Percentiles rank a stretch among this genome's conserved stretches.
Conservation (phyloP, 257 asterid genomes). For the Mitragyna speciosa region DNA sequence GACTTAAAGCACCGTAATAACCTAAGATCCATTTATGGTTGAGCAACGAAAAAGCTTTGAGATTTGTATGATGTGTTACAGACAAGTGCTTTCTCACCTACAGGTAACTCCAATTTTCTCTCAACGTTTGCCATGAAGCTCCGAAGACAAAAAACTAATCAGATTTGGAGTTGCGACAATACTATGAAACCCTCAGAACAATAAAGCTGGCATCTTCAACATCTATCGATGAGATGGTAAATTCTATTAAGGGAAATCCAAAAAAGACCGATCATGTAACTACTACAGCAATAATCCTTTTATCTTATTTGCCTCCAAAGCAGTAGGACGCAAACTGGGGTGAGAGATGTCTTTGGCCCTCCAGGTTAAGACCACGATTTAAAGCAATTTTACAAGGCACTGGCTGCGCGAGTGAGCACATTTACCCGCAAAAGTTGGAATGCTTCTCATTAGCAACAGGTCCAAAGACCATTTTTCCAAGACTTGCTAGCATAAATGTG, state of each 20-base stretch:
- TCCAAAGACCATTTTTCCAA: neutral
- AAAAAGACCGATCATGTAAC: too few relatives aligned
- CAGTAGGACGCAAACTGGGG: too few relatives aligned
- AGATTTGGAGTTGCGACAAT: neutral
- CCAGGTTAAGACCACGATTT: neutral
- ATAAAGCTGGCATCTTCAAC: neutral
- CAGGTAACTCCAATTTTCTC: too few relatives aligned
- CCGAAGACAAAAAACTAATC: too few relatives aligned
- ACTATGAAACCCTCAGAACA: neutral
- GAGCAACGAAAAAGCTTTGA: neutral
- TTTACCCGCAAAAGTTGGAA: neutral
- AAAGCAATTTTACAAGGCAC: neutral
- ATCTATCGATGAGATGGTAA: too few relatives aligned
- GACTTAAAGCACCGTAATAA: too few relatives aligned
- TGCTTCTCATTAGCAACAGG: neutral
- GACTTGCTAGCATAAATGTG: neutral
- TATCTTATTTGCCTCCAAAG: too few relatives aligned
- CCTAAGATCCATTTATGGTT: neutral
- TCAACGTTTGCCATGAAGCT: neutral
- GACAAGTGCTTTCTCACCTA: neutral
- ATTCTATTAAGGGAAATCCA: too few relatives aligned
- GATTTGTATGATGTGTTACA: neutral
- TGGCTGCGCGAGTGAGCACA: neutral
- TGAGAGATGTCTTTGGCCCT: too few relatives aligned
- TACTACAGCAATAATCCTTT: too few relatives aligned